These are phyloP conservation scores for Colletotrichum chlorophyti DNA, from an alignment of 2,329 filamentous ascomycete genomes.

Conservation along the genomic window DNA sequence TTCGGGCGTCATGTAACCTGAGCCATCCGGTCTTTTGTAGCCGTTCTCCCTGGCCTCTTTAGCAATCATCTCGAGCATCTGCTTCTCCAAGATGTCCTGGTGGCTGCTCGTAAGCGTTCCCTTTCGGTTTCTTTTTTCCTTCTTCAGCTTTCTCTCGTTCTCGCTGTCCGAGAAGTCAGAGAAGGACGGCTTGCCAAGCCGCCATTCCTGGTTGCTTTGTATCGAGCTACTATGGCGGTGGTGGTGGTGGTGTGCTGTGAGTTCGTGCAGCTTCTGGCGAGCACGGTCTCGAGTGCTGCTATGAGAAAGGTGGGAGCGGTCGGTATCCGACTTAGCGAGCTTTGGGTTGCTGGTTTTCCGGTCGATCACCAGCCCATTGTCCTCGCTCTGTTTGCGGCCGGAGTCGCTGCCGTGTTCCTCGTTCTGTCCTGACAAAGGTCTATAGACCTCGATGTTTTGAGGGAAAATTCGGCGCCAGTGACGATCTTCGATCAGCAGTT, in stretches of 20 bases:
- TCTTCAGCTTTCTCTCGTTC: slow-evolving; percentile 43
- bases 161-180: slow-evolving; percentile 70
- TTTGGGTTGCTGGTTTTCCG: slow-evolving; percentile 31
- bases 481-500: slow-evolving; percentile 80
- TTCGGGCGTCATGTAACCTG: slow-evolving; percentile 25
- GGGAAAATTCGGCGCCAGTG: slow-evolving; percentile 77
- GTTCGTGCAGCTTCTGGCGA: slow-evolving; percentile 64
- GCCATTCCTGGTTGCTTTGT: slow-evolving; percentile 59
- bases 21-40: slow-evolving; percentile 22
- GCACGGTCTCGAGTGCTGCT: slow-evolving; percentile 63
- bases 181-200: slow-evolving; percentile 58
- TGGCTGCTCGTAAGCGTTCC: slow-evolving; percentile 57
- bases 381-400: slow-evolving; percentile 6
- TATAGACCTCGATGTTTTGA: slow-evolving; percentile 36
- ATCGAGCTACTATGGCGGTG: slow-evolving; percentile 55
- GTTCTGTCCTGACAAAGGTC: slow-evolving; percentile 36
- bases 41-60: slow-evolving; percentile 56
- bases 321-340: slow-evolving; percentile 42
- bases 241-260: slow-evolving; percentile 50
- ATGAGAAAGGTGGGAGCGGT: slow-evolving; percentile 56
- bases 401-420: slow-evolving; percentile 29
- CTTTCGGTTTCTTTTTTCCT: slow-evolving; percentile 46
- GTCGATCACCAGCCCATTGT: neutral
- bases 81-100: slow-evolving; percentile 64
- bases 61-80: slow-evolving; percentile 67